Conservation (phyloP, 2,329 filamentous ascomycete genomes). For the Neodidymelliopsis sp. region DNA sequence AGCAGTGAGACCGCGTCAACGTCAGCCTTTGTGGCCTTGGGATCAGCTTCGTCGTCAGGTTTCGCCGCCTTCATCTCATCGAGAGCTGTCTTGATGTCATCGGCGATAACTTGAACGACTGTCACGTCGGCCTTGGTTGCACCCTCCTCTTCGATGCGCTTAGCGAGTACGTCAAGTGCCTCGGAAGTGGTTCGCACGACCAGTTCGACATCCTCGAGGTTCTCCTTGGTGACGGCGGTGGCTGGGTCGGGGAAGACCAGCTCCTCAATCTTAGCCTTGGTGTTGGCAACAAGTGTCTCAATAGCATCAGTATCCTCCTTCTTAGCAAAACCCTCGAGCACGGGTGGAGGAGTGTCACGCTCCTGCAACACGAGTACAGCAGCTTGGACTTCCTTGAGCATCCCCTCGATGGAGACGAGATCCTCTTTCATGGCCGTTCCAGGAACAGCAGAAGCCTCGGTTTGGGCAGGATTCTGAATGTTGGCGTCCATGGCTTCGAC, state of each 20-base stretch:
- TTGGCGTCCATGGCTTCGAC: slow-evolving; percentile 76
- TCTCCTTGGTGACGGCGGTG: slow-evolving; percentile 69
- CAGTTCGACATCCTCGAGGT: slow-evolving; percentile 68
- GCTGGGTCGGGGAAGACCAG: slow-evolving; percentile 71
- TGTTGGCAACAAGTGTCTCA: slow-evolving; percentile 87
- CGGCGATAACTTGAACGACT: slow-evolving; percentile 77
- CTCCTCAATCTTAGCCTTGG: slow-evolving; percentile 87
- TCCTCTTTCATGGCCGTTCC: slow-evolving; percentile 60
- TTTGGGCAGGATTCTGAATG: slow-evolving; percentile 55
- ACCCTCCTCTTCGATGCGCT: slow-evolving; percentile 71
- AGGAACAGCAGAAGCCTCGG: slow-evolving; percentile 39
- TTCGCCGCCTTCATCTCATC: slow-evolving; percentile 67
- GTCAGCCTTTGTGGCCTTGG: slow-evolving; percentile 79
- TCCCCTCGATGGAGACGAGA: slow-evolving; percentile 54
- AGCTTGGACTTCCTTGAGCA: slow-evolving; percentile 65
- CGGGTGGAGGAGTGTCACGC: slow-evolving; percentile 29
- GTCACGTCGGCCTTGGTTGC: slow-evolving; percentile 81
- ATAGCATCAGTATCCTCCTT: slow-evolving; percentile 91
- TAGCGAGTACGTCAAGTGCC: slow-evolving; percentile 69
- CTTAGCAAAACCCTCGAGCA: slow-evolving; percentile 63
- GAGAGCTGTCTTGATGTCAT: slow-evolving; percentile 76
- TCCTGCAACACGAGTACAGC: slow-evolving; percentile 54
- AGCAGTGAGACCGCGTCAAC: slow-evolving; percentile 80
- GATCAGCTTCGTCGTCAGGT: slow-evolving; percentile 61
- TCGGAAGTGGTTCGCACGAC: slow-evolving; percentile 80